Base-by-base conservation (phyloP, 148 eudicot species). In the Gaultheria prostrata region DNA sequence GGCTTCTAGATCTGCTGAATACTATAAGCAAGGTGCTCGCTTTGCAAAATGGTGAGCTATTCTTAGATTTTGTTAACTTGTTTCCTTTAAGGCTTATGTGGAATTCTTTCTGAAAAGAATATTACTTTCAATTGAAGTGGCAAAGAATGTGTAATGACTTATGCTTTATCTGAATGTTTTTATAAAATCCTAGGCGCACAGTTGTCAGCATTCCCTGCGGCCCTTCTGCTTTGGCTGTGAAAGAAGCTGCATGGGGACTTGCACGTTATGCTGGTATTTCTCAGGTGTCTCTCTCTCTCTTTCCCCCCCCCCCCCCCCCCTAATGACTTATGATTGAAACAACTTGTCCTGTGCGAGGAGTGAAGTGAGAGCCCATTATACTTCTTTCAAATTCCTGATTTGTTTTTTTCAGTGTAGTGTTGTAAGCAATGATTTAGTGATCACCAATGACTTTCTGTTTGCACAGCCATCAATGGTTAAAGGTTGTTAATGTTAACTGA, bases 201-300 rank as follows among this genome's bases (percentile, higher is more conserved):
- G 97, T 96, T 80, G 97, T 96, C 59, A 96, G 98, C 85, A 88
- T 96, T 72, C 98, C 98, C 39, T 94, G 95, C 80, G 98, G 98
- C 83, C 98, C 98, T 82, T 96, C 98, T 81, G 95, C 98, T 61
- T 86, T 96, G 88, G 98, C 98, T 74, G 98, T 95, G 54, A 95
- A 95, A 89, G 98, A 95, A 88, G 98, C 98, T 79, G 98, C 98
- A 49, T 95, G 98, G 98, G 98, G 98, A 76, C 98, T 96, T 84
- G 98, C 98, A 82, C 98, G 98, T 70, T 96, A 96, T 87, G 98
- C 98, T 86, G 98, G 97, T 72, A 92, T 96, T 77, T 94, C 98
- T 84, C 98, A 94, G 98, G 98, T 93, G 18, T 61, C 12, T 7
- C 43, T 33, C 48, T n/a, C 33, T 67, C 73, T n/a, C n/a, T n/a